Percentiles rank a stretch among this genome's conserved stretches.
Evolutionary conservation across 495 filamentous ascomycete genomes (phyloP).

Genomic region (Penicillium cosmopolitanum): DNA sequence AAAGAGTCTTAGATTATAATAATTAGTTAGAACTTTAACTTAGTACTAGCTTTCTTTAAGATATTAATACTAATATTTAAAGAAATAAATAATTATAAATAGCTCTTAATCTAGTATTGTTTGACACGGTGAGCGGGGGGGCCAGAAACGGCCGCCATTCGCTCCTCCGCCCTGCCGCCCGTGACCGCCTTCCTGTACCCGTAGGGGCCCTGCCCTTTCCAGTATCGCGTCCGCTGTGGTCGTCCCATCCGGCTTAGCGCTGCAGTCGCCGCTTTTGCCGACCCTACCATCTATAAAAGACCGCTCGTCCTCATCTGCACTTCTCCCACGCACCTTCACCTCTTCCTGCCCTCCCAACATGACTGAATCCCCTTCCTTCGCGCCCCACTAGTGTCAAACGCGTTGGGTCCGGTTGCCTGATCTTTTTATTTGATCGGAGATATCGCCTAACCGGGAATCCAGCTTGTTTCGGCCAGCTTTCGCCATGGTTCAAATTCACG

Average conservation of each 20-base stretch:
- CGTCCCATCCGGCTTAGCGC: background rate
- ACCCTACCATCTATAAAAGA: background rate
- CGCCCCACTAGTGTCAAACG: background rate
- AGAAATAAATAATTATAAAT: too few relatives aligned
- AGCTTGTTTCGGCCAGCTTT: conserved; percentile 1
- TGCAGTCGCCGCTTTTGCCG: background rate
- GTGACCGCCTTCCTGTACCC: background rate
- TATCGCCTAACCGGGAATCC: background rate
- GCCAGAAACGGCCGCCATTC: conserved; percentile 2
- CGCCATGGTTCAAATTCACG: background rate
- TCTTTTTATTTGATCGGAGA: background rate
- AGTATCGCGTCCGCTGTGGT: background rate
- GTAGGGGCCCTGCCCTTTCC: background rate
- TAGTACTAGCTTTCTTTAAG: too few relatives aligned
- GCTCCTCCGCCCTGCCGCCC: background rate
- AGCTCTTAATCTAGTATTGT: too few relatives aligned
- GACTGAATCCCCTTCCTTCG: background rate
- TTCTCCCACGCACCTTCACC: conserved; percentile 4
- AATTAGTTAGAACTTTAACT: too few relatives aligned
- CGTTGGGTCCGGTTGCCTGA: background rate
- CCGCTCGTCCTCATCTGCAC: background rate
- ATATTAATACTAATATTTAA: too few relatives aligned
- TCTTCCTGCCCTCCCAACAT: too few relatives aligned
- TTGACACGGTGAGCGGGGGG: conserved; percentile 1
- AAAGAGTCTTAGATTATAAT: too few relatives aligned